A percentile compares a stretch with the other conserved stretches of the same genome.
Evolutionary conservation across 495 filamentous ascomycete genomes (phyloP).

Genomic region (Penicillium turbatum): DNA sequence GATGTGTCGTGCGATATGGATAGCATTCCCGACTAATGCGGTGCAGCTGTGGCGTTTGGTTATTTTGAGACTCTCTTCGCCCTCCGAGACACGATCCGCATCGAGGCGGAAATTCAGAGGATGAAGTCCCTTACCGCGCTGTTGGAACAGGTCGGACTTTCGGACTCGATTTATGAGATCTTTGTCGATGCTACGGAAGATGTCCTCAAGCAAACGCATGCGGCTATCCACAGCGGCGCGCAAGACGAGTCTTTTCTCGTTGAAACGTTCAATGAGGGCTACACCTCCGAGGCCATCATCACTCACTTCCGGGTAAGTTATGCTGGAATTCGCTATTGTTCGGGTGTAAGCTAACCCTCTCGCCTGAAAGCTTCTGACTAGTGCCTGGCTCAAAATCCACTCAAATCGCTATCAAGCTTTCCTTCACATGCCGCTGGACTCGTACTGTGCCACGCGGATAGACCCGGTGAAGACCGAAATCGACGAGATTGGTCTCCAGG

Average conservation of each 20-base stretch:
- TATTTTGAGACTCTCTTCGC: constrained; percentile 84
- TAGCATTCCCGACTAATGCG: constrained; percentile 13
- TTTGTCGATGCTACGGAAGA: constrained; percentile 71
- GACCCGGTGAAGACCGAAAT: constrained; percentile 78
- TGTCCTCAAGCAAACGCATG: constrained; percentile 56
- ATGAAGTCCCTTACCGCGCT: constrained; percentile 67
- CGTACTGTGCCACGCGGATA: constrained; percentile 66
- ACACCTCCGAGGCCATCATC: constrained; percentile 66
- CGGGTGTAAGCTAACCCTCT: constrained; percentile 13
- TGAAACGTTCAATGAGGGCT: constrained; percentile 69
- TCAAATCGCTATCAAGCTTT: constrained; percentile 65
- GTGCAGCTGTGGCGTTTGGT: constrained; percentile 78
- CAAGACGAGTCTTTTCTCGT: constrained; percentile 60
- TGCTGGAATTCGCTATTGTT: not conserved
- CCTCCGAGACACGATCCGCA: constrained; percentile 55
- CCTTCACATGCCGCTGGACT: constrained; percentile 57
- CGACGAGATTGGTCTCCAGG: constrained; percentile 76
- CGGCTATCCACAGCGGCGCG: constrained; percentile 47
- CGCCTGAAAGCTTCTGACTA: constrained; percentile 64
- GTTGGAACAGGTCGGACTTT: constrained; percentile 65
- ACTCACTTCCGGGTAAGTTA: constrained; percentile 60
- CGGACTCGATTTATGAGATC: constrained; percentile 69
- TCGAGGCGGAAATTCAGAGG: constrained; percentile 65
- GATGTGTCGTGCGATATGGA: constrained; percentile 11
- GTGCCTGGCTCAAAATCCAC: constrained; percentile 79